Percentiles rank a stretch among this genome's conserved stretches.
These are phyloP conservation scores for Suillus decipiens DNA, from an alignment of 768 basidiomycete species.

Conservation along the genomic window DNA sequence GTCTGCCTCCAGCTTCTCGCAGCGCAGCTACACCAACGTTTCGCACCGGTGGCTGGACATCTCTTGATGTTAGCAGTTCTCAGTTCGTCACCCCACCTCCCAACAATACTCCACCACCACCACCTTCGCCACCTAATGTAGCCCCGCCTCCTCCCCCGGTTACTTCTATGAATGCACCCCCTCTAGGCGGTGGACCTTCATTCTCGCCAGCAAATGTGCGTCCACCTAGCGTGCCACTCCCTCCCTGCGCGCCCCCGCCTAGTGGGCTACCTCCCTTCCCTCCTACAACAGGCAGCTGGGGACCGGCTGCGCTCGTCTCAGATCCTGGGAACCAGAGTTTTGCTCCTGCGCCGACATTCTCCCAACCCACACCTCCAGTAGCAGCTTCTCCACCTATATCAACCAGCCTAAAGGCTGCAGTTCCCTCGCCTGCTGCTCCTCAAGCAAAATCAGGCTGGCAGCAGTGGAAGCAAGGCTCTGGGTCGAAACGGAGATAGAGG, in stretches of 20 bases:
- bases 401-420: constrained; percentile 16
- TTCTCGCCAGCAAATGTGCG: constrained; percentile 2
- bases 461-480: constrained; percentile 41
- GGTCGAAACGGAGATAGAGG: constrained; percentile 23
- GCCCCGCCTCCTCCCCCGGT: constrained; percentile 20
- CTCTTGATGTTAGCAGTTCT: constrained; percentile 53
- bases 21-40: constrained; percentile 44
- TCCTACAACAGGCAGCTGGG: constrained; percentile 20
- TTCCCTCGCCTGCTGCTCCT: constrained; percentile 23
- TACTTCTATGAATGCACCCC: constrained; percentile 21
- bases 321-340: constrained; percentile 11
- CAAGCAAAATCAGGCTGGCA: constrained; percentile 53
- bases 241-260: constrained; percentile 14
- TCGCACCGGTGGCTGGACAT: constrained; percentile 67
- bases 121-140: constrained; percentile 22
- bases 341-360: constrained; percentile 6
- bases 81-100: constrained; percentile 26
- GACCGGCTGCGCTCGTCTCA: constrained; percentile 12
- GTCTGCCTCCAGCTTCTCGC: constrained; percentile 18
- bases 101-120: constrained; percentile 8
- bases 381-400: constrained; percentile 10
- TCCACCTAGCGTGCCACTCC: constrained; percentile 8
- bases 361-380: constrained; percentile 11
- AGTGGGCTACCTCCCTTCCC: constrained; percentile 5
- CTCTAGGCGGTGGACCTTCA: constrained; percentile 12